Evolutionary conservation across 208 protist species (phyloP), one percentile per base, ranked within the genome.

Genomic region (Crithidia bombi): DNA sequence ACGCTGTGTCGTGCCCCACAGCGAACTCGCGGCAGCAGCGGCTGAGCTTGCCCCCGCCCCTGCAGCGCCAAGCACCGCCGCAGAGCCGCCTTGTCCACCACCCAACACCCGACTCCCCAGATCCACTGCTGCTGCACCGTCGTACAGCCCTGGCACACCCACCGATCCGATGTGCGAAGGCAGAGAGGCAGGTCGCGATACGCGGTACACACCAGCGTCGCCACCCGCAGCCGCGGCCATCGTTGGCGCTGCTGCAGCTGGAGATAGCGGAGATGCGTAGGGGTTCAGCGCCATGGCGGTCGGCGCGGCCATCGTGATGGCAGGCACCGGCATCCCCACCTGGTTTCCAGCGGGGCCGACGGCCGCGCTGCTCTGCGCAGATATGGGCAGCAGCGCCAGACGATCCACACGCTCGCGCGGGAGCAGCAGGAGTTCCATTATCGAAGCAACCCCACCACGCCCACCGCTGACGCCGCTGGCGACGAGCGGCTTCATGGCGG

Each of bases 1-100:
- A 19, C 73, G 73, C 41, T 79, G 73, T 36, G 73, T 79, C 19
- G 67, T 79, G 21, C 61, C 73, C 73, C 73, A 79, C 17, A 79
- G 52, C 23, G 65, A 58, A 50, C 64, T 77, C 19, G 71, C 71
- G 9, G 71, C 71, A 1, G 71, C 63, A 26, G 57, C 71, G 23
- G 71, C 63, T 15, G 64, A 36, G 32, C n/a, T 77, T 7, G 56
- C 49, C 21, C 56, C 51, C 3, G 50, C 51, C 3, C 64, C 52
- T 14, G 58, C 58, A 4, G 58, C 58, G 26, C 58, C 43, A 1
- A 38, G n/a, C 30, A 52, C 41, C 44, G 58, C 58, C 41, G 30
- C 30, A 28, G 38, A 46, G 19, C 58, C 58, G 0, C 12, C 44
- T 19, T 23, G 46, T 9, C 46, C 46, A 51, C 46, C 21, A 15